These are phyloP conservation scores for Coemansia sp. DNA, from an alignment of 192 early-diverging fungal genomes.

Conservation along the genomic window DNA sequence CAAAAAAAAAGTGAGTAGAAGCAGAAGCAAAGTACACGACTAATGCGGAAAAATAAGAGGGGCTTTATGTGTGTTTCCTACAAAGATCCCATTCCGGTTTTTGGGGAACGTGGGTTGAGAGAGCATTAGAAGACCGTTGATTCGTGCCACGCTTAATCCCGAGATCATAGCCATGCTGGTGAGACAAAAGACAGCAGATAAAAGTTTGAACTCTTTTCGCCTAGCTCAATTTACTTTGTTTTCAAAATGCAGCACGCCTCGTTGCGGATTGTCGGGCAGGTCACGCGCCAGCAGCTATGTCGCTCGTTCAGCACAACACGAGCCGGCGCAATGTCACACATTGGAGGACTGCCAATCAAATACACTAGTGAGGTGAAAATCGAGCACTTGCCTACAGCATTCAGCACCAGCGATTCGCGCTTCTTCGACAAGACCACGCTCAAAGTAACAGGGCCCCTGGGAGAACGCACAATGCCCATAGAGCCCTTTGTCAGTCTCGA, in stretches of 20 bases:
- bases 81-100: neutral
- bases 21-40: neutral
- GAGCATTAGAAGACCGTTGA: neutral
- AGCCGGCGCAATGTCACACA: constrained; percentile 59
- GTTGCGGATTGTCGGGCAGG: neutral
- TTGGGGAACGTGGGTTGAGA: no score
- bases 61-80: neutral
- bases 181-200: neutral
- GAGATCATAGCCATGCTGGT: neutral
- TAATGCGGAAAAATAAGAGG: neutral
- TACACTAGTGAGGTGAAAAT: constrained; percentile 76
- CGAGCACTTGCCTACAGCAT: constrained; percentile 61
- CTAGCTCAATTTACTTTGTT: neutral
- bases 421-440: constrained; percentile 65
- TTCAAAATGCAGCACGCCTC: neutral
- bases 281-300: neutral
- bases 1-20: neutral
- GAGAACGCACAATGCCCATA: constrained; percentile 73
- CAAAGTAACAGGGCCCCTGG: constrained; percentile 78
- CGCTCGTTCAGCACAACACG: constrained; percentile 22
- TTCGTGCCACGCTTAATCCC: neutral
- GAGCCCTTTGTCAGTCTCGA: constrained; percentile 72
- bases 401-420: constrained; percentile 59
- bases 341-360: constrained; percentile 76
- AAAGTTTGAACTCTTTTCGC: neutral